Base-by-base conservation (phyloP, 176 grass and related monocot genomes). In the Neostapfia colusana region DNA sequence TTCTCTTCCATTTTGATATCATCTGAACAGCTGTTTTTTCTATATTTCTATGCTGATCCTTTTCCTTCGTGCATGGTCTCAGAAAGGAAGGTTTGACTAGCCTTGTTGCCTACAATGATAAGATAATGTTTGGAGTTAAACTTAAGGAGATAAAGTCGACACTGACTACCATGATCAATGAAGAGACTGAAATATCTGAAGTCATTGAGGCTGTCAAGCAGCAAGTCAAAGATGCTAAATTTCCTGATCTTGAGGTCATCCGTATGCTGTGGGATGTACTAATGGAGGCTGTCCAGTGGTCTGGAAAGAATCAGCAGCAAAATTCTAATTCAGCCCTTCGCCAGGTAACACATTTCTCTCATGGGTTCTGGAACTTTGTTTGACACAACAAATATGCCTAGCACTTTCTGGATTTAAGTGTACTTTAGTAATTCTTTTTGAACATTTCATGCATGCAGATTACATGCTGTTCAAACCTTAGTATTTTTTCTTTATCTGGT, bases 91-190 rank as follows among this genome's bases (percentile, higher is more conserved):
- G 95, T 59, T 78, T 98, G 85, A 68, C 74, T 65, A 73, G 84
- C 53, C 88, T 98, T 77, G 95, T 94, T 68, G 89, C 90, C 40
- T 98, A 98, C 82, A 91, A 98, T 69, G 82, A 79, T 45, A 98
- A 98, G 95, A 94, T 92, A 83, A 98, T 98, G 87, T 98, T 94
- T 74, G 95, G 94, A 71, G 95, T 98, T 78, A 93, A 90, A 79
- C 76, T 98, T 62, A 89, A 93, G 86, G 95, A 94, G 79, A 94
- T 98, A 76, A 98, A 98, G 86, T 86, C 84, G 67, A 84, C 78
- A 18, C 46, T 98, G 73, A 94, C 95, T 1, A 86, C 86, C 26
- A 88, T 88, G 83, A 98, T 98, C 24, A 83, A 82, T 54, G 89
- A 94, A 81, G 95, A 98, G 60, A 67, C 80, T 35, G 95, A 92